Evolutionary conservation across 139 green algal genomes (phyloP), one percentile per base, ranked within the genome.

Genomic region (Asterochloris sp.): DNA sequence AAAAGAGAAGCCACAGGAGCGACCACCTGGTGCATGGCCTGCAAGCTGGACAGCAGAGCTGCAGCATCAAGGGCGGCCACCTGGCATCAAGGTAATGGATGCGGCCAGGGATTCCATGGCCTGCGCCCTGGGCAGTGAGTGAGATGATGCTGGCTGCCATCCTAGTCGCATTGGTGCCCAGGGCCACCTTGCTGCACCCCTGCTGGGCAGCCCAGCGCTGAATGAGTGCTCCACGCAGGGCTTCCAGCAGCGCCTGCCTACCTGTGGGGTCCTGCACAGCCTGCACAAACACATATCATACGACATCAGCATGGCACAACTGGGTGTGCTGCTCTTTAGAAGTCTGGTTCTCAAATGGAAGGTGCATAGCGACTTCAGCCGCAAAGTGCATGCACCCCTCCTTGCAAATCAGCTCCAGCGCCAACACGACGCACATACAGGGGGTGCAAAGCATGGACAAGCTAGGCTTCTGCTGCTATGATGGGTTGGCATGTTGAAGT

Each of bases 41-140:
- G 4, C 66, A 71, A 13, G 66, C 19, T 24, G 17, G 66, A 26
- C 19, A 26, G 17, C 1, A 71, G 19, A 71, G 66, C 4, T 71
- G 66, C 19, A 21, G 17, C 19, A 71, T 2, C 21, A 24, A 71
- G 19, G 4, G 66, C 66, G 9, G 80, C 21, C 54, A 84, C 86
- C 86, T 85, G 1, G 84, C 86, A 83, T 96, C 93, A 79, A 91
- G 60, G 73, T 89, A 81, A 62, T 91, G 89, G 11, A 93, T 87
- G 78, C 86, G 83, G 0, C 79, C 88, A 23, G 93, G 82, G 74
- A 97, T 74, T 11, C 85, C 86, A 83, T 89, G 94, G 64, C 93
- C 93, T 0, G 87, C 85, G n/a, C 93, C 93, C 78, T 97, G 97
- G 29, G 86, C 85, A 8, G 89, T 85, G 11, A 90, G 85, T 17